Evolutionary conservation across 78 protist genomes (phyloP), one percentile per base, ranked within the genome.

Genomic region (Capsaspora owczarzaki): DNA sequence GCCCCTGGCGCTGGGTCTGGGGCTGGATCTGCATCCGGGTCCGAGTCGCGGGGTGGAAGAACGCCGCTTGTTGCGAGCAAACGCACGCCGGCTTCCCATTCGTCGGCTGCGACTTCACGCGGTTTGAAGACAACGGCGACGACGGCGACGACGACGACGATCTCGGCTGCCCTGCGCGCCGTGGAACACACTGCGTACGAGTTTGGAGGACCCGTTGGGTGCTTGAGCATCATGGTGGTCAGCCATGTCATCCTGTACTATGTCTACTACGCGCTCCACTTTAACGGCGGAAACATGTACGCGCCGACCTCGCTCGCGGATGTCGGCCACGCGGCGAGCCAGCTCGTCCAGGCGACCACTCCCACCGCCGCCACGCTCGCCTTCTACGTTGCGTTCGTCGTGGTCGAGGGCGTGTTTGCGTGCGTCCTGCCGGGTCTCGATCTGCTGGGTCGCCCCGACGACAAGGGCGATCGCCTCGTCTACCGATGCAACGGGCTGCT

Each of bases 141-240:
- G n/a, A n/a, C n/a, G n/a, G n/a, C n/a, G n/a, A n/a, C n/a, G n/a
- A n/a, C n/a, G n/a, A n/a, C n/a, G n/a, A n/a, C n/a, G n/a, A n/a
- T n/a, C n/a, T n/a, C n/a, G n/a, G n/a, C n/a, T n/a, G n/a, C n/a
- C n/a, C n/a, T n/a, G n/a, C n/a, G n/a, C n/a, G n/a, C n/a, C n/a
- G n/a, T n/a, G n/a, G 51, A 46, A 5, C 51, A 46, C 51, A 46
- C 12, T 5, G 12, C 51, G 51, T 5, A 46, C 5, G 83, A 81
- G 74, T 81, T 81, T 71, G 84, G 84, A 2, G 84, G 84, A 1
- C 61, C 84, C 61, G 47, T 81, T 31, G 84, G 84, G 16, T 53
- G 44, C 29, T n/a, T 20, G 29, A 1, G 3, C n/a, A n/a, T 81
- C 84, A 81, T 81, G 60, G 1, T 71, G 43, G 1, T 35, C 12